These are phyloP conservation scores for Leccinum fibrillosum DNA, from an alignment of 768 basidiomycete species.

Conservation along the genomic window DNA sequence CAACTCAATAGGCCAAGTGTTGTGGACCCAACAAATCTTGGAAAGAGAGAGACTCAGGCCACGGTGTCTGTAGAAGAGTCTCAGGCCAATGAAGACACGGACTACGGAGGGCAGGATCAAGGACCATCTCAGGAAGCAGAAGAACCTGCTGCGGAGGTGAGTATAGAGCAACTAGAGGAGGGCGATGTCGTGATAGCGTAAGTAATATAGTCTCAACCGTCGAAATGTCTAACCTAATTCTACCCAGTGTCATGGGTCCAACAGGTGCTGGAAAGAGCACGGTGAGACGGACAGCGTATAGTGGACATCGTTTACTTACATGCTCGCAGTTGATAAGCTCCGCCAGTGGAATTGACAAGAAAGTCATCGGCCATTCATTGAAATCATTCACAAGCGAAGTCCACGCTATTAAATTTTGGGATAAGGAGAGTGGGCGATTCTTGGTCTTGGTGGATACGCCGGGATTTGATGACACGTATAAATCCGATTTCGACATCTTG, in stretches of 20 bases:
- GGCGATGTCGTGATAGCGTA: not conserved
- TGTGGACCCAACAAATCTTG: constrained; percentile 21
- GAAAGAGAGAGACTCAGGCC: constrained; percentile 5
- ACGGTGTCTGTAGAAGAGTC: not conserved
- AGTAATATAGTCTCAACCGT: not conserved
- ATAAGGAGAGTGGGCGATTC: not conserved
- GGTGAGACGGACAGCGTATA: not conserved
- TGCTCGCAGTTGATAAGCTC: not conserved
- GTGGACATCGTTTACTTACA: not conserved
- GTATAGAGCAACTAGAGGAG: not conserved
- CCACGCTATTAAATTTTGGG: constrained; percentile 1
- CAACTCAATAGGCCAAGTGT: not conserved
- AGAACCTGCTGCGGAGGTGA: not conserved
- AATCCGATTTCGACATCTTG: constrained; percentile 13
- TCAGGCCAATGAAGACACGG: not conserved
- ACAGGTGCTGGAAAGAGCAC: not conserved
- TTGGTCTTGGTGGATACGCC: constrained; percentile 11
- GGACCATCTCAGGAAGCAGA: too few species aligned
- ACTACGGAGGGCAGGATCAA: too few species aligned
- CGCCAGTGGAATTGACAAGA: not conserved
- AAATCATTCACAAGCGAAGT: constrained; percentile 12
- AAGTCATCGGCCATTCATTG: constrained; percentile 1
- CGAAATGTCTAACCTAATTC: not conserved
- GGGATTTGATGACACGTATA: constrained; percentile 16
- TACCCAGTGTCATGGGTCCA: not conserved